Percentiles rank a stretch among this genome's conserved stretches.
Conservation (phyloP, 441 rosid genomes). For the Bruguiera hainesii region DNA sequence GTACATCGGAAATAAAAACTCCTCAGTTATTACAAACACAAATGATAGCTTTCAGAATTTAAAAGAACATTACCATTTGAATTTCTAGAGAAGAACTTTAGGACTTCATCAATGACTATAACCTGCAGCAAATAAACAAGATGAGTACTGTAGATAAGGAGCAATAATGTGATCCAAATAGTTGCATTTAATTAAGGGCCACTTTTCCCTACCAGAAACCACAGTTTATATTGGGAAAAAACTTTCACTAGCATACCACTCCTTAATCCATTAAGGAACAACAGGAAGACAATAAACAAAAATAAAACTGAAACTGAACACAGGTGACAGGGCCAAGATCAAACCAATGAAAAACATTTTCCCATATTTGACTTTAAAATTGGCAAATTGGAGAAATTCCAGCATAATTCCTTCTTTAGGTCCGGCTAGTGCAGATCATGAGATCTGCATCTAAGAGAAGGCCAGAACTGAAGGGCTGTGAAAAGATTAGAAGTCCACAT, state of each 20-base stretch:
- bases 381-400: too few relatives aligned
- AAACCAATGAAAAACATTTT: too few relatives aligned
- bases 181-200: not conserved
- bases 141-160: slow-evolving; percentile 1
- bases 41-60: not conserved
- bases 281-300: too few relatives aligned
- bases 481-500: not conserved
- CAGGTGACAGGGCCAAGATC: too few relatives aligned
- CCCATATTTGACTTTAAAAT: too few relatives aligned
- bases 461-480: not conserved
- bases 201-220: too few relatives aligned
- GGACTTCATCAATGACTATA: slow-evolving; percentile 83
- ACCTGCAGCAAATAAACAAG: slow-evolving; percentile 48
- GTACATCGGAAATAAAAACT: not conserved
- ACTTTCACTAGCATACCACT: too few relatives aligned
- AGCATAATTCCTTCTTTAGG: too few relatives aligned
- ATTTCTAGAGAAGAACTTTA: slow-evolving; percentile 91
- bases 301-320: too few relatives aligned
- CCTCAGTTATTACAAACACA: not conserved
- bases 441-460: not conserved
- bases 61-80: slow-evolving; percentile 41
- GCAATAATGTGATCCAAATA: not conserved
- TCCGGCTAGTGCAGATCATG: too few relatives aligned
- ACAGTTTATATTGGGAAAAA: too few relatives aligned
- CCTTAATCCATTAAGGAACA: too few relatives aligned